Base-by-base conservation (phyloP, 1,284 basidiomycete species). In the Sparassis latifolia region DNA sequence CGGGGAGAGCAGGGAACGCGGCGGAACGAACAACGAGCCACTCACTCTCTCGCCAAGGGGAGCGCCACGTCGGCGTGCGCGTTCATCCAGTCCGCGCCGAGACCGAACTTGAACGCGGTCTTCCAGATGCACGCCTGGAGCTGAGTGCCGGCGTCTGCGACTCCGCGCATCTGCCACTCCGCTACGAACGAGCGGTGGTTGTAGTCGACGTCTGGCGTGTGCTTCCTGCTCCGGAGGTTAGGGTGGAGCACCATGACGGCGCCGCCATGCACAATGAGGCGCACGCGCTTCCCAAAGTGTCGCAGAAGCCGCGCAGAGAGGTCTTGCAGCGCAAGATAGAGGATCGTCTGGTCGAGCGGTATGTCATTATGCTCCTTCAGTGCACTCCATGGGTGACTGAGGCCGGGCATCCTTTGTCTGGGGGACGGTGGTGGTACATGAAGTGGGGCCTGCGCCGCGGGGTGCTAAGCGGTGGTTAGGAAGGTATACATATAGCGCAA, bases 81-180 rank as follows among this genome's bases (percentile, higher is more conserved):
- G 52, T 86, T 86, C 82, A 86, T 84, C 84, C 84, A 86, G 62
- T 86, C 84, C 37, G 70, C 68, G 0, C 84, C 83, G 4, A 86
- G 62, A 5, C 57, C 57, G 56, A 77, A 83, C 4, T 61, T 55
- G 10, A 46, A 53, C 0, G 84, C 82, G 2, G 81, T 84, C 32
- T 67, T 68, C 20, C 66, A 58, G 49, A 84, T 82, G 60, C 82
- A 84, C n/a, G 62, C 63, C 56, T 73, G 70, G 32, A 86, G 66
- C 30, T 76, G 70, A 2, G 73, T 69, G 12, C 69, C 73, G 2
- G 82, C 79, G 49, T 83, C 77, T 7, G 53, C 50, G 2, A 79
- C 61, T 5, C 78, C 77, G 31, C 68, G 60, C 37, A 69, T 66
- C 1, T 64, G 62, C 72, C 76, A 81, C 57, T 85, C 81, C 4